These are phyloP conservation scores for Dictyostelium discoideum DNA, from an alignment of 78 protist genomes.

Conservation along the genomic window DNA sequence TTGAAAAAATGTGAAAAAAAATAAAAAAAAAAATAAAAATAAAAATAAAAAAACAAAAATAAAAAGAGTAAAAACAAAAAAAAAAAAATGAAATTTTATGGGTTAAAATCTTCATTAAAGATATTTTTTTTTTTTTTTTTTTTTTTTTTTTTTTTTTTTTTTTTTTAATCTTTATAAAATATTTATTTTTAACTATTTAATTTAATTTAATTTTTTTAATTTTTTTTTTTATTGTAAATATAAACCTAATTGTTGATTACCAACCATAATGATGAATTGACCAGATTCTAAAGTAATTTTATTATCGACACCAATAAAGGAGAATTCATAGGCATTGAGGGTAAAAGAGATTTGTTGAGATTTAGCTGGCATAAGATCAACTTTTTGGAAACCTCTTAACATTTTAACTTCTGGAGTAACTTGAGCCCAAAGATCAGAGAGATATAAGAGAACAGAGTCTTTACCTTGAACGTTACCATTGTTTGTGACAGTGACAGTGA, in stretches of 20 bases:
- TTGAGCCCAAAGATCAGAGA: conserved; percentile 61
- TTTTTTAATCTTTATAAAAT: too few relatives aligned
- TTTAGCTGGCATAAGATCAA: conserved; percentile 45
- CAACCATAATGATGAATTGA: conserved; percentile 32
- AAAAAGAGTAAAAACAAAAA: too few relatives aligned
- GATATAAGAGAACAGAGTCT: conserved; percentile 66
- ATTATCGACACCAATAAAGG: conserved; percentile 48
- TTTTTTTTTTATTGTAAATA: conserved; percentile 28
- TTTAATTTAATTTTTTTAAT: too few relatives aligned
- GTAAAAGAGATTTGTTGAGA: neutral
- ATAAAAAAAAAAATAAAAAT: too few relatives aligned
- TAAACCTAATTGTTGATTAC: conserved; percentile 18
- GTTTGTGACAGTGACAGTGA: conserved; percentile 42
- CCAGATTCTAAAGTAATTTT: conserved; percentile 57
- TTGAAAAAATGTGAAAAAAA: too few relatives aligned
- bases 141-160: too few relatives aligned
- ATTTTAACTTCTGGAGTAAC: conserved; percentile 85
- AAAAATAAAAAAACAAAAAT: too few relatives aligned
- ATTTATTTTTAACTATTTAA: too few relatives aligned
- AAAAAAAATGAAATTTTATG: too few relatives aligned
- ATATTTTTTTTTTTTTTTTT: too few relatives aligned
- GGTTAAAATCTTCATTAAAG: too few relatives aligned
- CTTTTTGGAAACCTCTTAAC: conserved; percentile 53
- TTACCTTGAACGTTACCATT: conserved; percentile 66
- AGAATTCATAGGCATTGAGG: conserved; percentile 30